phyloP scores from a whole-genome alignment of 1,284 basidiomycete genomes.

The Meira miltonrushii region DNA sequence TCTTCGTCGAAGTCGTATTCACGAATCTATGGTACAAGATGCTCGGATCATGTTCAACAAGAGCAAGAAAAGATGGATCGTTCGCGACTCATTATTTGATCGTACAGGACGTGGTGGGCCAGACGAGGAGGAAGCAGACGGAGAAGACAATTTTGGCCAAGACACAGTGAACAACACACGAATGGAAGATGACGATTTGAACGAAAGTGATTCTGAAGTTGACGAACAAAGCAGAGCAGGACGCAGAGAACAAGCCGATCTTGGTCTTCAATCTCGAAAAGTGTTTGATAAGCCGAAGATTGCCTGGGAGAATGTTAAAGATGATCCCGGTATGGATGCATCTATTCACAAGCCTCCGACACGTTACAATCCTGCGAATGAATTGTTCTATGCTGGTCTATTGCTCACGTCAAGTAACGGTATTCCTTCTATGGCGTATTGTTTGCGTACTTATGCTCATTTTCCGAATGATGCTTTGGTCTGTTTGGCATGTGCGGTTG shows the following conservation, averaged over 20 bases:
- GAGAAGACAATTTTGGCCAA: constrained; percentile 11
- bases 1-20: constrained; percentile 36
- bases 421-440: constrained; percentile 83
- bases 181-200: constrained; percentile 18
- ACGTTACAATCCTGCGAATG: constrained; percentile 59
- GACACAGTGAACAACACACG: constrained; percentile 5
- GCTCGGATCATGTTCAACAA: constrained; percentile 14
- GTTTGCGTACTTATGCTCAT: constrained; percentile 79
- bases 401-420: constrained; percentile 78
- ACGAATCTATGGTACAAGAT: constrained; percentile 33
- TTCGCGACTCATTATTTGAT: background rate
- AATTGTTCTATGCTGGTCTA: constrained; percentile 80
- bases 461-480: constrained; percentile 77
- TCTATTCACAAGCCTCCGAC: constrained; percentile 22
- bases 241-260: background rate
- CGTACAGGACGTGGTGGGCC: background rate
- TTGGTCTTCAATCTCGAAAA: background rate
- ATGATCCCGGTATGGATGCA: background rate
- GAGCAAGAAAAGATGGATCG: constrained; percentile 5
- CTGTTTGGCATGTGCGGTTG: constrained; percentile 73
- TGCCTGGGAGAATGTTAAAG: background rate
- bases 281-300: background rate
- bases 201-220: constrained; percentile 23
- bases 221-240: constrained; percentile 24
- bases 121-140: constrained; percentile 2